phyloP scores from a whole-genome alignment of 257 asterid species.

The Plantago major region DNA sequence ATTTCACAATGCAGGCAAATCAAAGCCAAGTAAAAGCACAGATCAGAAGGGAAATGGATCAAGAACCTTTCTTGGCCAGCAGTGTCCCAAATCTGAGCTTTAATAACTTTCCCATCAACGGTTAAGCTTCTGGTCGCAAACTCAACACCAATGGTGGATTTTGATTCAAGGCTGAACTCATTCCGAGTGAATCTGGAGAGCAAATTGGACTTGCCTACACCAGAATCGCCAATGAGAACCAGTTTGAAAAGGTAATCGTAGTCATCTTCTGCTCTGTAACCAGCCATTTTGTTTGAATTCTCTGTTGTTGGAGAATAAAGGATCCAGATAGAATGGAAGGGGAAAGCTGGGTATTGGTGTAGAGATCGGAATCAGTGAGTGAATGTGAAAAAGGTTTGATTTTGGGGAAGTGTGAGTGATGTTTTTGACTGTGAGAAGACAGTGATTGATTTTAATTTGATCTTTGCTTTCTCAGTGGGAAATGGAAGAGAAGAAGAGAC shows the following conservation, averaged over 20 bases:
- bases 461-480: slow-evolving; percentile 17
- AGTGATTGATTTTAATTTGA: slow-evolving; percentile 5
- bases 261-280: slow-evolving; percentile 84
- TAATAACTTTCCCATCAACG: slow-evolving; percentile 70
- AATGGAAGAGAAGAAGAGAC: slow-evolving; percentile 19
- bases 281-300: slow-evolving; percentile 39
- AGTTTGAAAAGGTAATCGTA: slow-evolving; percentile 84
- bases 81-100: slow-evolving; percentile 97
- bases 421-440: no score
- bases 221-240: slow-evolving; percentile 82
- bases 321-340: not conserved
- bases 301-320: not conserved
- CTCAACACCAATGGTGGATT: slow-evolving; percentile 88
- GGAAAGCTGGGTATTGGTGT: no score
- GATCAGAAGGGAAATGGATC: slow-evolving; percentile 21
- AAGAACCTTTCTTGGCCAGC: slow-evolving; percentile 82
- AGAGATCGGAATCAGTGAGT: slow-evolving; percentile 5
- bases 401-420: no score
- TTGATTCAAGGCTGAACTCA: slow-evolving; percentile 85
- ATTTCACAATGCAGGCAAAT: slow-evolving; percentile 11
- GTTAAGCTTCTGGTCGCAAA: slow-evolving; percentile 83
- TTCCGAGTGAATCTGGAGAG: slow-evolving; percentile 83
- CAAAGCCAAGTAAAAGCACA: slow-evolving; percentile 6
- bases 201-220: slow-evolving; percentile 82
- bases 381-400: no score